Percentiles rank a stretch among this genome's conserved stretches.
Evolutionary conservation across 2,329 filamentous ascomycete species (phyloP).

Genomic region (Aureobasidium sp.): DNA sequence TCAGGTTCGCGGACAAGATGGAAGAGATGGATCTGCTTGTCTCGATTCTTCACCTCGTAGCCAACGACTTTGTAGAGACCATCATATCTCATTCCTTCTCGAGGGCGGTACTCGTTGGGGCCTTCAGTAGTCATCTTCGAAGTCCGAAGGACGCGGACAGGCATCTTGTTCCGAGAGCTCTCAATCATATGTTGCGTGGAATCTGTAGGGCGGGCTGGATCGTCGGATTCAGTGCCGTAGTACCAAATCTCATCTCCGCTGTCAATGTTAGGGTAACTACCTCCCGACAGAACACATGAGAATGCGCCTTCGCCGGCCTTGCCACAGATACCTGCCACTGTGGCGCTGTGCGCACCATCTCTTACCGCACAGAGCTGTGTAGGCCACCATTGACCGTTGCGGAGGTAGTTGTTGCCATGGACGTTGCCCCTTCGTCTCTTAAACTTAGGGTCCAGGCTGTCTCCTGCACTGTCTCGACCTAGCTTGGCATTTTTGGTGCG

Average conservation of each 20-base stretch:
- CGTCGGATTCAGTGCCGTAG: constrained; percentile 38
- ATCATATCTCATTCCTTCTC: constrained; percentile 47
- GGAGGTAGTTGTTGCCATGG: constrained; percentile 31
- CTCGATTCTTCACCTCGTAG: constrained; percentile 30
- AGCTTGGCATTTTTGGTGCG: constrained; percentile 13
- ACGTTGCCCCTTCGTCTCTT: constrained; percentile 21
- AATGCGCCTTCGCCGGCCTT: constrained; percentile 41
- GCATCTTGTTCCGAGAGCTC: constrained; percentile 25
- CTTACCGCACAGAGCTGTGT: constrained; percentile 42
- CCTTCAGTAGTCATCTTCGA: constrained; percentile 25
- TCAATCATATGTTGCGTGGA: constrained; percentile 37
- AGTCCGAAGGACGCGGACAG: constrained; percentile 45
- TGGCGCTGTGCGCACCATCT: constrained; percentile 45
- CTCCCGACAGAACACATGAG: constrained; percentile 46
- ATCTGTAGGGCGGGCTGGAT: constrained; percentile 24
- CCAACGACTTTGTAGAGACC: constrained; percentile 43
- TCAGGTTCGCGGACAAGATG: constrained; percentile 33
- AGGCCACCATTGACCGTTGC: constrained; percentile 48
- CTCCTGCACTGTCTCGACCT: constrained; percentile 10
- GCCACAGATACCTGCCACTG: constrained; percentile 42
- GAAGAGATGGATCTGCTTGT: constrained; percentile 40
- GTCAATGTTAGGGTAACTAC: constrained; percentile 41
- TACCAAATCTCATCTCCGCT: constrained; percentile 42
- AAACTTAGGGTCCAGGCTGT: constrained; percentile 20
- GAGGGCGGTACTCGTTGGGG: constrained; percentile 35